These are phyloP conservation scores for Omphalotus olearius DNA, from an alignment of 1,284 basidiomycete species.

Conservation along the genomic window DNA sequence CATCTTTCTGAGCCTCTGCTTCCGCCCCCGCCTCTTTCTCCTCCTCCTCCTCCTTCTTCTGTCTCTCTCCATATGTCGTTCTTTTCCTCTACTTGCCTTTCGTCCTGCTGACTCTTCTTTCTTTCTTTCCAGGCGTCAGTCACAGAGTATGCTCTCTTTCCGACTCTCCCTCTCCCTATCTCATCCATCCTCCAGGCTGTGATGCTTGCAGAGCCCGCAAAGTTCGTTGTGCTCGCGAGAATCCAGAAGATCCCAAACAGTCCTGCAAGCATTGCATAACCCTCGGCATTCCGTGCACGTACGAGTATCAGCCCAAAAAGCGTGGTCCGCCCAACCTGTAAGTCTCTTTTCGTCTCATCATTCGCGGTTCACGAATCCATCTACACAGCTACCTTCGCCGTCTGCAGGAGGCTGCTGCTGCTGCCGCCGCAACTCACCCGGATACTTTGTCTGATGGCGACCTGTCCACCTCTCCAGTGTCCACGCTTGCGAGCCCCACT, in stretches of 20 bases:
- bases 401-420: constrained; percentile 72
- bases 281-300: constrained; percentile 80
- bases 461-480: constrained; percentile 42
- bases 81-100: constrained; percentile 14
- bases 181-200: constrained; percentile 49
- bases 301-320: constrained; percentile 90
- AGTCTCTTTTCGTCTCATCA: constrained; percentile 25
- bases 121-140: constrained; percentile 60
- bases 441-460: constrained; percentile 35
- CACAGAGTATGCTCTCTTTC: constrained; percentile 55
- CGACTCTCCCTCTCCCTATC: constrained; percentile 12
- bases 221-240: constrained; percentile 75
- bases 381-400: constrained; percentile 64
- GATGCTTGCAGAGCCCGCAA: constrained; percentile 79
- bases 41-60: constrained; percentile 11
- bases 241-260: constrained; percentile 67
- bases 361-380: constrained; percentile 11
- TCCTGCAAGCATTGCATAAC: constrained; percentile 82
- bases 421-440: constrained; percentile 43
- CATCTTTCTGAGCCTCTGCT: constrained; percentile 17
- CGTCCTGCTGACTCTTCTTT: constrained; percentile 15
- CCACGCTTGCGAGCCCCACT: constrained; percentile 47
- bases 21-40: constrained; percentile 8
- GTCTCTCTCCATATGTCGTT: constrained; percentile 23
- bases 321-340: constrained; percentile 86